Base-by-base conservation (phyloP, 192 early-diverging fungal species). In the Coemansia erecta region DNA sequence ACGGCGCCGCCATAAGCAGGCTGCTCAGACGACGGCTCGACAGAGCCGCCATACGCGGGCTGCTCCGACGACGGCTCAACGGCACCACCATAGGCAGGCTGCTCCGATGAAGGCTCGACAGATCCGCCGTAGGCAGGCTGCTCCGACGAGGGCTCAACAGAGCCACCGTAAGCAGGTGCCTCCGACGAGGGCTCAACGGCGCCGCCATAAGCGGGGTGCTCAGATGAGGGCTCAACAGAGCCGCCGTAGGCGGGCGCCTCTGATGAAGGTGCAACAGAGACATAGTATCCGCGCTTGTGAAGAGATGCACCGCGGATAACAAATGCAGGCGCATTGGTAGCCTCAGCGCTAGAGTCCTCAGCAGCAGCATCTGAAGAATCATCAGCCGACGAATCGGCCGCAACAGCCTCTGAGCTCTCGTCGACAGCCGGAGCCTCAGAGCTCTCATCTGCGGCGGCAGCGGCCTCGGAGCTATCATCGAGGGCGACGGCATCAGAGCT, bases 261-360 rank as follows among this genome's bases (percentile, higher is more conserved):
- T 8, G 45, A 47, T 2, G 45, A 44, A n/a, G 42, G 42, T 4
- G 42, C 42, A 8, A 18, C 47, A 49, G 47, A 49, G 7, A 11
- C 47, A 7, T 49, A 49, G 47, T 49, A 49, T 19, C 47, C 47
- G 21, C 47, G 47, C 47, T 49, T 49, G 22, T 24, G 21, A 23
- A 49, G 24, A 11, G 47, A 49, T 26, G 47, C 19, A 7, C 47
- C 47, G 14, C 47, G 47, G 9, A 49, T 49, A 15, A 24, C 19
- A 24, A 49, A 49, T 26, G 47, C 47, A 49, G 47, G 47, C 8
- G 47, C 22, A 26, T 8, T 4, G 21, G 47, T 23, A 49, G 45
- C 45, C 45, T 49, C 47, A n/a, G 12, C 42, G 42, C 14, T n/a
- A 14, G 13, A 4, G 13, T 11, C 42, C 18, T 7, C 45, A 47